phyloP scores from a whole-genome alignment of 495 filamentous ascomycete genomes.

The Daldinia grandis region DNA sequence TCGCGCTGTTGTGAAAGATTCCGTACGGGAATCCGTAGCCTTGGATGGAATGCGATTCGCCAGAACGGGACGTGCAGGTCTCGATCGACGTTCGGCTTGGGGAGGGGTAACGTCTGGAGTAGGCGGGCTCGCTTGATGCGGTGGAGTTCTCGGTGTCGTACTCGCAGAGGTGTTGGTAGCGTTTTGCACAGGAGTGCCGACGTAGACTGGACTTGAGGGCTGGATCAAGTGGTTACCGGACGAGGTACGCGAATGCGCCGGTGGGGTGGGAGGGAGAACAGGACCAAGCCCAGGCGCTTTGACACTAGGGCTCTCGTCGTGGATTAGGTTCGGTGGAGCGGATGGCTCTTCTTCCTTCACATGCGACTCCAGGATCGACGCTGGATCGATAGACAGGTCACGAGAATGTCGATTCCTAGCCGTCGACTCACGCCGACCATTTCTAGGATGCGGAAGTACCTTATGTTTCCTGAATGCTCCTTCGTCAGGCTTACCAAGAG shows the following conservation, averaged over 20 bases:
- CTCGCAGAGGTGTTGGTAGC: conserved; percentile 41
- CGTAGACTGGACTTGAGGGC: conserved; percentile 46
- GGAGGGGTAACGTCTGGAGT: conserved; percentile 76
- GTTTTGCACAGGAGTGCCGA: conserved; percentile 47
- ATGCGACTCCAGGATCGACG: conserved; percentile 38
- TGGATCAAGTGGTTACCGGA: conserved; percentile 54
- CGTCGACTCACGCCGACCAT: conserved; percentile 38
- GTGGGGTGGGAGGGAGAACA: conserved; percentile 62
- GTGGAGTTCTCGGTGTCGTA: conserved; percentile 61
- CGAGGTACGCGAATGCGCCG: conserved; percentile 61
- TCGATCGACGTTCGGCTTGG: conserved; percentile 49
- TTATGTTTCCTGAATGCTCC: conserved; percentile 64
- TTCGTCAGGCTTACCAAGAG: conserved; percentile 42
- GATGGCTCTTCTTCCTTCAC: conserved; percentile 21
- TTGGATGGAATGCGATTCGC: conserved; percentile 56
- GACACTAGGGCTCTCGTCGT: conserved; percentile 38
- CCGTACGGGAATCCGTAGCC: conserved; percentile 64
- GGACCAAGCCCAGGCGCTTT: conserved; percentile 47
- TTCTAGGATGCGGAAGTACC: conserved; percentile 60
- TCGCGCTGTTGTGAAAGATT: conserved; percentile 77
- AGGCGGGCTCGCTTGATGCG: conserved; percentile 71
- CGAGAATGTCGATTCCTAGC: conserved; percentile 34
- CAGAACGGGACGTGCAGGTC: conserved; percentile 50
- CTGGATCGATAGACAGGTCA: conserved; percentile 34
- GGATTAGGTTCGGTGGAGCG: conserved; percentile 44